Conservation (phyloP, 768 basidiomycete species). For the Jaapia argillacea region DNA sequence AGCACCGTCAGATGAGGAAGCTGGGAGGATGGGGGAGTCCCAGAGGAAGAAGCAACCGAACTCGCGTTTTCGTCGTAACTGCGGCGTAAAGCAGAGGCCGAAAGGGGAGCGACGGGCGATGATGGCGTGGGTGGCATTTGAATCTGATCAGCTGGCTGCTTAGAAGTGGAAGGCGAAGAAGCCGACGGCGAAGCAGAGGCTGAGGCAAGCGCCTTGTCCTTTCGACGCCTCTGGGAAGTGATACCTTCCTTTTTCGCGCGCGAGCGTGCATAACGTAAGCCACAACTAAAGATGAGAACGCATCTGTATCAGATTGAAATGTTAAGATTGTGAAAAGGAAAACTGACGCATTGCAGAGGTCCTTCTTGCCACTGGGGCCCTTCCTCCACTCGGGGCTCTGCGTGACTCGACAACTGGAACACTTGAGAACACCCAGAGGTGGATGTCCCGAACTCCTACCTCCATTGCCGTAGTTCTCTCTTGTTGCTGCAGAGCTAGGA, state of each 20-base stretch:
- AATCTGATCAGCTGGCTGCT: background rate
- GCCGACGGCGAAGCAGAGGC: background rate
- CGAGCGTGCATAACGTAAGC: conserved; percentile 77
- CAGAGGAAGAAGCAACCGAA: conserved; percentile 30
- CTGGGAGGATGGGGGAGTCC: conserved; percentile 18
- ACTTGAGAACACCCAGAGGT: conserved; percentile 62
- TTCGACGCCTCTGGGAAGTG: conserved; percentile 47
- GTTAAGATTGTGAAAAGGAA: conserved; percentile 7
- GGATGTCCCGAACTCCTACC: conserved; percentile 50
- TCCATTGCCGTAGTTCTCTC: conserved; percentile 35
- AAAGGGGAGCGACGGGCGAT: background rate
- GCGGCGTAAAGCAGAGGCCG: conserved; percentile 23
- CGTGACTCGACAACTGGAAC: conserved; percentile 73
- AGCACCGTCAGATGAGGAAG: conserved; percentile 31
- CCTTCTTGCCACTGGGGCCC: conserved; percentile 84
- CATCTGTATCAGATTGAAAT: conserved; percentile 8
- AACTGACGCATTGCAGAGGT: conserved; percentile 86
- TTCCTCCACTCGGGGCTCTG: conserved; percentile 89
- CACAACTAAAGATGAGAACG: conserved; percentile 44
- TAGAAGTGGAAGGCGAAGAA: background rate
- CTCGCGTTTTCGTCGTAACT: conserved; percentile 34
- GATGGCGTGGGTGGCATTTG: background rate
- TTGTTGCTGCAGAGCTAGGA: conserved; percentile 34
- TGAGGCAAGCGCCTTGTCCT: conserved; percentile 13
- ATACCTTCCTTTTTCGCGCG: conserved; percentile 82